A percentile compares a stretch with the other conserved stretches of the same genome.
phyloP scores from a whole-genome alignment of 2,329 filamentous ascomycete species.

The Phyllosticta citriasiana region DNA sequence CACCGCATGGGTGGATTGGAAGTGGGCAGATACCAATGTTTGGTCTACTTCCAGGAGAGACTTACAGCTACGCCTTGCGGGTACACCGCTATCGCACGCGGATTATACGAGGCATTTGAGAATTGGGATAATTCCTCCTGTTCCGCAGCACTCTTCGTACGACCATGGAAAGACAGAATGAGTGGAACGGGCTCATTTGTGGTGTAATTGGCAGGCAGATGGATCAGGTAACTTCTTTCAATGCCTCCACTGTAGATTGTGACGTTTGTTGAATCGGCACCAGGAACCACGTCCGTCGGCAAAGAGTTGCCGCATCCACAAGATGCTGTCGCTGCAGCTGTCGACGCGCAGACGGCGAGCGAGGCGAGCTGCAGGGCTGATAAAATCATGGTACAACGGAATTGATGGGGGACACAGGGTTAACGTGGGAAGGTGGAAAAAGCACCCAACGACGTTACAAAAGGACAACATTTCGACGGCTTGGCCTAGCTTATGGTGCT shows the following conservation, averaged over 20 bases:
- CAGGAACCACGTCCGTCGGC: constrained; percentile 16
- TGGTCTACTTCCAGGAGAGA: not conserved
- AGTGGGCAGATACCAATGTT: not conserved
- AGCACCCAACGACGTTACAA: not conserved
- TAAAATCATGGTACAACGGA: not conserved
- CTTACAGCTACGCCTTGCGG: constrained; percentile 30
- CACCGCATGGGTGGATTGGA: not conserved
- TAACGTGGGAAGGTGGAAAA: not conserved
- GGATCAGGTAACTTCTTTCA: constrained; percentile 27
- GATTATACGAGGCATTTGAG: constrained; percentile 34
- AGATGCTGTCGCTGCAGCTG: not conserved
- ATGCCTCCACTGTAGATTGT: constrained; percentile 20
- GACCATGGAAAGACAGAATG: constrained; percentile 42
- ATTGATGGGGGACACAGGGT: not conserved
- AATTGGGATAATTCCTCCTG: constrained; percentile 37
- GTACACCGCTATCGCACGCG: constrained; percentile 36
- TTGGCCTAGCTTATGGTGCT: not conserved
- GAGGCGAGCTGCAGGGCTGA: not conserved
- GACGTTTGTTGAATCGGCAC: constrained; percentile 16
- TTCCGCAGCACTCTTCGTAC: constrained; percentile 25
- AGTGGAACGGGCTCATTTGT: constrained; percentile 27
- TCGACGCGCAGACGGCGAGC: not conserved
- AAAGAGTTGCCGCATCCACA: constrained; percentile 15
- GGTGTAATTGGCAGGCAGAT: constrained; percentile 32
- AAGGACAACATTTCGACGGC: not conserved